phyloP scores from a whole-genome alignment of 345 rosid species.

The Salix purpurea region DNA sequence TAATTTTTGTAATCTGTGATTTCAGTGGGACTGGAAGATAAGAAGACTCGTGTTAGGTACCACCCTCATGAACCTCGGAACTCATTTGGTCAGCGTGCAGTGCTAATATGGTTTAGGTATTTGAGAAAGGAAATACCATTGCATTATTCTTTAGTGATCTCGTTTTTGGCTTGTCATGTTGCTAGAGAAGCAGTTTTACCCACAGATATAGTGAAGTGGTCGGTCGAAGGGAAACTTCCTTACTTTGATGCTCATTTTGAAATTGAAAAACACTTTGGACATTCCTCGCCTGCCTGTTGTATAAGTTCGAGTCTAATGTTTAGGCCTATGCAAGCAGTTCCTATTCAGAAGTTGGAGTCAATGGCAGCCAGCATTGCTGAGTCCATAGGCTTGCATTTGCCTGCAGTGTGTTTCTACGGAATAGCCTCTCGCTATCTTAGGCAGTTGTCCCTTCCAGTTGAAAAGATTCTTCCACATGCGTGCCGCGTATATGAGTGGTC shows the following conservation, averaged over 20 bases:
- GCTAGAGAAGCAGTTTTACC: conserved; percentile 66
- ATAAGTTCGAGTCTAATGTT: conserved; percentile 58
- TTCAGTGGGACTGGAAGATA: conserved; percentile 34
- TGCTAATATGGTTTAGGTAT: conserved; percentile 54
- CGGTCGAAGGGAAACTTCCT: conserved; percentile 67
- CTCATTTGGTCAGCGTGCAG: conserved; percentile 54
- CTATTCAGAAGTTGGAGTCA: conserved; percentile 55
- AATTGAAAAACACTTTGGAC: conserved; percentile 50
- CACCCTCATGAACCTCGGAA: conserved; percentile 43
- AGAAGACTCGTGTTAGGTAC: conserved; percentile 18
- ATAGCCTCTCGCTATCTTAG: conserved; percentile 57
- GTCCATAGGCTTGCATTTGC: conserved; percentile 55
- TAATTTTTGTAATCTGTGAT: background rate
- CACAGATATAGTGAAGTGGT: conserved; percentile 65
- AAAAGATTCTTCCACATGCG: conserved; percentile 51
- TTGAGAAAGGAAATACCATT: conserved; percentile 51
- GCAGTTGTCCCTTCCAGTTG: conserved; percentile 48
- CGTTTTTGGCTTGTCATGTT: conserved; percentile 67
- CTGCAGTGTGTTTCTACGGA: conserved; percentile 64
- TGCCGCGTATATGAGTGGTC: conserved; percentile 58
- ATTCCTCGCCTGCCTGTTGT: conserved; percentile 52
- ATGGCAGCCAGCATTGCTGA: conserved; percentile 62
- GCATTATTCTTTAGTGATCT: conserved; percentile 58
- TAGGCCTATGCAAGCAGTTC: conserved; percentile 44
- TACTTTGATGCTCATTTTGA: conserved; percentile 58